phyloP scores from a whole-genome alignment of 176 grass and related monocot genomes.

The Triticum dicoccoides region DNA sequence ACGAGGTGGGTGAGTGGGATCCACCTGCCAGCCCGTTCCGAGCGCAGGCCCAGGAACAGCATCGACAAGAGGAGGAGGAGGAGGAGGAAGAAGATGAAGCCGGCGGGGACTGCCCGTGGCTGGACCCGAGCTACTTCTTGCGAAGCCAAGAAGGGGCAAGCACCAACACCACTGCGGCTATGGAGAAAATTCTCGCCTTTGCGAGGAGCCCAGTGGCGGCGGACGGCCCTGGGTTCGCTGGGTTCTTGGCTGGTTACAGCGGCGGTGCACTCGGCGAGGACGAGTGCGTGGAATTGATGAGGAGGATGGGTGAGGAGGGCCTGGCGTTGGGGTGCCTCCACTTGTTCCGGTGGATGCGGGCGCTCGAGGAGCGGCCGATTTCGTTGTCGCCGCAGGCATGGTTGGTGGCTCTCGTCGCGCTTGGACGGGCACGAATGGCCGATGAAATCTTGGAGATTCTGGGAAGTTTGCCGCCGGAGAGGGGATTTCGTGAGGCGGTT shows the following conservation, averaged over 20 bases:
- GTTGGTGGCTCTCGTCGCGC: conserved; percentile 23
- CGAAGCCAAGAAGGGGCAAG: conserved; percentile 6
- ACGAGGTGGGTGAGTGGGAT: conserved; percentile 9
- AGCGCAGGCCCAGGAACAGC: neutral
- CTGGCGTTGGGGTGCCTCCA: conserved; percentile 26
- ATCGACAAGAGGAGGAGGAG: neutral
- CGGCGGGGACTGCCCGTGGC: conserved; percentile 5
- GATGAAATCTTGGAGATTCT: conserved; percentile 35
- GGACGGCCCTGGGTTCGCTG: neutral
- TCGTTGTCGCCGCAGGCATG: neutral
- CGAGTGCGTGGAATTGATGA: conserved; percentile 16
- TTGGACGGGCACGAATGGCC: conserved; percentile 28
- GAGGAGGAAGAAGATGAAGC: neutral
- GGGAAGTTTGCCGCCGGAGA: neutral
- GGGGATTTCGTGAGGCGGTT: conserved; percentile 8
- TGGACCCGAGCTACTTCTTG: conserved; percentile 25
- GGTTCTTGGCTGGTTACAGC: conserved; percentile 18
- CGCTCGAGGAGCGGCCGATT: neutral
- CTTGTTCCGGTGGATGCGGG: conserved; percentile 35
- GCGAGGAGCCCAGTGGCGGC: neutral
- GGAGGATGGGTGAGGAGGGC: conserved; percentile 27
- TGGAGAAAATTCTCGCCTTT: conserved; percentile 46
- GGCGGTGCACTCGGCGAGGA: neutral
- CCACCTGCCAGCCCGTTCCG: conserved; percentile 9
- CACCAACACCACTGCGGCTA: neutral